Base-by-base conservation (phyloP, 1,139 yeast genomes). In the Saccharomyces hybrid region DNA sequence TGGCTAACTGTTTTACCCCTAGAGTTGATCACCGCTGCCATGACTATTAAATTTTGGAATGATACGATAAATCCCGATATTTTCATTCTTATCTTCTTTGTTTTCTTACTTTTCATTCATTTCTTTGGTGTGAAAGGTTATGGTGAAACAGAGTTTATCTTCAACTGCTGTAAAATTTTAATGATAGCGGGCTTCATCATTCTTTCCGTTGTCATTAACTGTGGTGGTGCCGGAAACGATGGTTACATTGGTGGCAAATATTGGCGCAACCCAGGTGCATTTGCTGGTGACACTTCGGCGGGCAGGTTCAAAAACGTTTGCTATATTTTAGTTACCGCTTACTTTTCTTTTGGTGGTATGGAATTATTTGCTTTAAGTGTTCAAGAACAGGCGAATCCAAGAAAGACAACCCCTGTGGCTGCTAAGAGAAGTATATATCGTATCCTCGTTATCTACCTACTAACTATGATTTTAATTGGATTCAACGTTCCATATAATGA, bases 301-400 rank as follows among this genome's bases (percentile, higher is more conserved):
- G 52, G 56, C 16, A 56, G 59, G 59, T 86, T 79, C 75, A 88
- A 88, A 67, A 96, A 96, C 62, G 83, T 88, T 32, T 83, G 90
- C 66, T 77, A 86, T 9, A 88, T 84, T 19, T 86, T 89, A 62
- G 87, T 88, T 50, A 79, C 84, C 41, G 93, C 93, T 47, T 91
- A 95, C 23, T 89, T 88, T 72, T 82, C 96, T 3, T 85, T 86
- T 64, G 88, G 89, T 51, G 95, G 95, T 64, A 82, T 87, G 47
- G 95, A 87, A 73, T 74, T 85, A 63, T 83, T 85, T 56, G 95
- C 93, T 53, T 76, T 90, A 61, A 89, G 95, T 31, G 91, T 95
- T 41, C 89, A 95, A 41, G 97, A 90, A 71, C 83, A 93, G 50
- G 75, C 76, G 52, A 85, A 87, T 71, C 96, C 96, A 58, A 75